Percentiles rank a stretch among this genome's conserved stretches.
phyloP scores from a whole-genome alignment of 1,284 basidiomycete species.

The Melampsora americana region DNA sequence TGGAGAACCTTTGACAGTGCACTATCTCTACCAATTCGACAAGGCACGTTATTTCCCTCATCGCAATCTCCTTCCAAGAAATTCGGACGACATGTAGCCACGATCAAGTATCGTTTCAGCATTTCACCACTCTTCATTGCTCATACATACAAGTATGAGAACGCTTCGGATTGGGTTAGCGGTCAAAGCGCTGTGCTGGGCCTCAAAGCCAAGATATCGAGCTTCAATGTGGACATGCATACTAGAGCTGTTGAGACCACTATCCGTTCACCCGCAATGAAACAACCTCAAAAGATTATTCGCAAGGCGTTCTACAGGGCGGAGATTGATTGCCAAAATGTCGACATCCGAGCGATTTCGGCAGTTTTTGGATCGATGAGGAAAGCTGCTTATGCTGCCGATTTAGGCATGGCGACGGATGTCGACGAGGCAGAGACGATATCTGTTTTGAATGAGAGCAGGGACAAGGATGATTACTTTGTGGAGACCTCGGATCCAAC shows the following conservation, averaged over 20 bases:
- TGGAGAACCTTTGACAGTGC: slow-evolving; percentile 77
- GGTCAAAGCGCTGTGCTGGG: slow-evolving; percentile 78
- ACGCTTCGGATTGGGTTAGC: slow-evolving; percentile 69
- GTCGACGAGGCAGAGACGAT: slow-evolving; percentile 42
- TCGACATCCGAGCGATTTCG: slow-evolving; percentile 74
- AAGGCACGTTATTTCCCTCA: slow-evolving; percentile 74
- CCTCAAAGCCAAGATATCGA: slow-evolving; percentile 73
- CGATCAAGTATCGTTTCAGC: slow-evolving; percentile 84
- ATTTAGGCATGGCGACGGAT: slow-evolving; percentile 37
- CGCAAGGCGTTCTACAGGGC: slow-evolving; percentile 92
- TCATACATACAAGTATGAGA: slow-evolving; percentile 80
- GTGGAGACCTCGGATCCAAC: slow-evolving; percentile 21
- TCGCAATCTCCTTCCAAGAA: slow-evolving; percentile 75
- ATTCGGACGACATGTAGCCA: slow-evolving; percentile 81
- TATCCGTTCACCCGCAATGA: slow-evolving; percentile 55
- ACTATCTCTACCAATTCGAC: slow-evolving; percentile 78
- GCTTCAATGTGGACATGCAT: slow-evolving; percentile 85
- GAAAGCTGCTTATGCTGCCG: slow-evolving; percentile 55
- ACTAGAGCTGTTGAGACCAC: slow-evolving; percentile 77
- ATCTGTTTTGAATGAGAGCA: slow-evolving; percentile 35
- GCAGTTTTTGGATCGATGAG: slow-evolving; percentile 72
- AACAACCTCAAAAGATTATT: slow-evolving; percentile 60
- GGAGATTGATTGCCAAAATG: slow-evolving; percentile 73
- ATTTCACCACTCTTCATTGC: slow-evolving; percentile 77
- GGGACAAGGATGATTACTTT: slow-evolving; percentile 30